Percentiles rank a stretch among this genome's conserved stretches.
These are phyloP conservation scores for Pythium folliculosum DNA, from an alignment of 352 stramenopile species.

Conservation along the genomic window DNA sequence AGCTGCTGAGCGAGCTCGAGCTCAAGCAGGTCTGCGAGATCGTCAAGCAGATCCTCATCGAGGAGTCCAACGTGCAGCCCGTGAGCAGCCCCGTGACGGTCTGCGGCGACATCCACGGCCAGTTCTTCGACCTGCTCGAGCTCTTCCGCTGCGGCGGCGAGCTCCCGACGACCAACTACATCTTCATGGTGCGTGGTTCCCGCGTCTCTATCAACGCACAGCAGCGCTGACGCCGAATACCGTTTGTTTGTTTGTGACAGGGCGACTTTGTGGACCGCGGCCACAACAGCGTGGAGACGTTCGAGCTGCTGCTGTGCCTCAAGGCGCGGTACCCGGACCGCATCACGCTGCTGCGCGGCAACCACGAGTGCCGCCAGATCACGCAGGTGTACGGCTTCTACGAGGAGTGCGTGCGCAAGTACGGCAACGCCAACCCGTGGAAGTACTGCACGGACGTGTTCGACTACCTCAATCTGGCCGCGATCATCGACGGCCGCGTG, in stretches of 20 bases:
- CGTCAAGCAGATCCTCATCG: constrained; percentile 90
- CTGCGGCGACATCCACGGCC: constrained; percentile 99
- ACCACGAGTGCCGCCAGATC: constrained; percentile 99
- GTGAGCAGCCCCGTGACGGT: constrained; percentile 91
- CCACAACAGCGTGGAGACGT: constrained; percentile 99
- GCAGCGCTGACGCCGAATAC: not conserved
- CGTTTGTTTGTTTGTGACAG: constrained; percentile 3
- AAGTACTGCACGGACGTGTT: constrained; percentile 99
- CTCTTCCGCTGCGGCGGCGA: constrained; percentile 98
- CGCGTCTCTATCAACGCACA: no score
- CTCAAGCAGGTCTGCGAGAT: constrained; percentile 90
- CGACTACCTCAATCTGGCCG: constrained; percentile 98
- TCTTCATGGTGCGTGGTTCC: constrained; percentile 90
- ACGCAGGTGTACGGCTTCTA: constrained; percentile 99
- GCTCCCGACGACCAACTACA: constrained; percentile 98
- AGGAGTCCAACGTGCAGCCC: constrained; percentile 91
- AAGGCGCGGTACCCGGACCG: constrained; percentile 99
- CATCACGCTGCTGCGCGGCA: constrained; percentile 99
- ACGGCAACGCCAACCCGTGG: constrained; percentile 99
- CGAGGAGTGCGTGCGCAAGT: constrained; percentile 98
- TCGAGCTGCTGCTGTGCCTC: constrained; percentile 96
- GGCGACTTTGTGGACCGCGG: constrained; percentile 99
- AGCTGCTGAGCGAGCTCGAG: constrained; percentile 85
- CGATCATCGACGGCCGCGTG: constrained; percentile 99
- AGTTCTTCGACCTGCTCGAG: constrained; percentile 99